Percentiles rank a stretch among this genome's conserved stretches.
phyloP scores from a whole-genome alignment of 805 yeast genomes.

The Isabelozyma rhagii region DNA sequence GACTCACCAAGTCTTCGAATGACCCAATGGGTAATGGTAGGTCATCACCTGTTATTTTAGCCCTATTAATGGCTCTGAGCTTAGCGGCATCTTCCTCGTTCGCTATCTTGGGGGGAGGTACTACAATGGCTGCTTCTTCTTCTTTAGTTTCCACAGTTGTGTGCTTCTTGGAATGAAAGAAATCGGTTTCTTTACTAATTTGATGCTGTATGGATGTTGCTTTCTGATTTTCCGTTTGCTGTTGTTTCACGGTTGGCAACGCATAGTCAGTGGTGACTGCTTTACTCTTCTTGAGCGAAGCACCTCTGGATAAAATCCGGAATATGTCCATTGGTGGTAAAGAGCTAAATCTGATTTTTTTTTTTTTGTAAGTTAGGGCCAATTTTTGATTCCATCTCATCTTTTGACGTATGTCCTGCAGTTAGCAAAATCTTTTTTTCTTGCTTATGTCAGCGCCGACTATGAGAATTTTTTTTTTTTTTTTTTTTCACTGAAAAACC shows the following conservation, averaged over 20 bases:
- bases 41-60: slow-evolving; percentile 80
- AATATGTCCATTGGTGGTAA: slow-evolving; percentile 76
- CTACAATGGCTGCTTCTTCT: slow-evolving; percentile 24
- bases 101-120: slow-evolving; percentile 43
- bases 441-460: not conserved
- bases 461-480: not conserved
- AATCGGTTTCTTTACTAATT: slow-evolving; percentile 75
- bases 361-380: not conserved
- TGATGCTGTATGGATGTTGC: slow-evolving; percentile 42
- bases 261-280: slow-evolving; percentile 42
- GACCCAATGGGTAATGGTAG: slow-evolving; percentile 89
- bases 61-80: slow-evolving; percentile 57
- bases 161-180: slow-evolving; percentile 62
- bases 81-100: slow-evolving; percentile 56
- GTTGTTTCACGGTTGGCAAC: slow-evolving; percentile 21
- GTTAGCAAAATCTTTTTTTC: not conserved
- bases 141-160: slow-evolving; percentile 14
- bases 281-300: slow-evolving; percentile 63
- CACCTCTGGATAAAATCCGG: slow-evolving; percentile 81
- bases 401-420: not conserved
- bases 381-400: not conserved
- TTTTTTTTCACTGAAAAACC: not conserved
- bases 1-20: slow-evolving; percentile 70
- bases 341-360: not conserved
- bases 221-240: slow-evolving; percentile 24